Evolutionary conservation across 1,139 yeast genomes (phyloP).

Genomic region (Suhomyces yuchorum): DNA sequence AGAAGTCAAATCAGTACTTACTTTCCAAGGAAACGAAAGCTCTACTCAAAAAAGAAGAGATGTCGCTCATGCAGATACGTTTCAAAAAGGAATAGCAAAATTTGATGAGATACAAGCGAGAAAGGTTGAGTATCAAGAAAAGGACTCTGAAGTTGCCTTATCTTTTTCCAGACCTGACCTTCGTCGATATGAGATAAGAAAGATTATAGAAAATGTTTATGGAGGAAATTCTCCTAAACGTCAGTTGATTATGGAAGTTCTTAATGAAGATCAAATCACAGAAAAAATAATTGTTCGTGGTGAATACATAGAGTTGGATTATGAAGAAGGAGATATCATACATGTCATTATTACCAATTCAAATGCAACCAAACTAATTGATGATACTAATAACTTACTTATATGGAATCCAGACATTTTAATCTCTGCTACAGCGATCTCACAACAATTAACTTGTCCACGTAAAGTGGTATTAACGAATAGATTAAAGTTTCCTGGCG

Average conservation of each 20-base stretch:
- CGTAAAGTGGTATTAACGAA: constrained; percentile 67
- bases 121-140: constrained; percentile 14
- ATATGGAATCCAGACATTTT: constrained; percentile 84
- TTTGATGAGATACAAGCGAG: constrained; percentile 23
- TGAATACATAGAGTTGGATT: constrained; percentile 50
- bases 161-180: constrained; percentile 50
- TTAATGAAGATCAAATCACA: constrained; percentile 30
- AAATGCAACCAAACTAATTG: constrained; percentile 45
- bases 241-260: constrained; percentile 55
- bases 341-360: constrained; percentile 58
- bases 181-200: constrained; percentile 51
- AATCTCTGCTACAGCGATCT: constrained; percentile 78
- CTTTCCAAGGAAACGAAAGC: constrained; percentile 1
- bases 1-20: not conserved
- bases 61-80: constrained; percentile 26
- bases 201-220: constrained; percentile 36
- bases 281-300: constrained; percentile 49
- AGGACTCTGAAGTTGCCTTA: constrained; percentile 39
- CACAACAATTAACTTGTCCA: constrained; percentile 73
- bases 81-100: constrained; percentile 31
- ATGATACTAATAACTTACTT: constrained; percentile 60
- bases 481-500: constrained; percentile 58
- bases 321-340: constrained; percentile 54
- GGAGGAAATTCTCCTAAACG: constrained; percentile 19
- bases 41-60: constrained; percentile 19